Evolutionary conservation across 2,329 filamentous ascomycete species (phyloP), one percentile per base, ranked within the genome.

Genomic region (Xenoacremonium recifei): DNA sequence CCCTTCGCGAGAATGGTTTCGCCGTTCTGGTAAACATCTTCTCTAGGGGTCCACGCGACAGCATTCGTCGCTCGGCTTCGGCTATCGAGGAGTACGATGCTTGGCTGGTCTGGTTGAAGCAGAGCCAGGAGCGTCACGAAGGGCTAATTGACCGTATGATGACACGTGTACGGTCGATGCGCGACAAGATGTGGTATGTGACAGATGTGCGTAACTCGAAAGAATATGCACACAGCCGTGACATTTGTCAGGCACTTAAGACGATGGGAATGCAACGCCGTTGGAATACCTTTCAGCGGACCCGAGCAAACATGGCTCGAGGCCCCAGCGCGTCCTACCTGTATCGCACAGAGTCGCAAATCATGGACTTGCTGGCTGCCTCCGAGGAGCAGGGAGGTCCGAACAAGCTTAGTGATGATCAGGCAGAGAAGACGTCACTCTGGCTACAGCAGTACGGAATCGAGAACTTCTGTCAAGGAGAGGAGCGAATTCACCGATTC

Each of bases 121-220:
- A 89, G 53, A 89, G 85, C 18, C 84, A 92, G 56, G 86, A 89
- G 56, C 80, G 86, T 3, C 83, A 90, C 35, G 88, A 92, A 55
- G 77, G 76, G 3, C 77, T 82, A 11, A 84, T 91, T 25, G 85
- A 89, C 30, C 75, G 80, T 5, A 87, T 89, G 79, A 86, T 89
- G 75, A 75, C 76, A 44, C 80, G 81, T 5, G 75, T 93, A 27
- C 80, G 84, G 43, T 83, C 85, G 17, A 75, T 96, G 29, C 82
- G 93, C 31, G 88, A 96, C 63, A 97, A 97, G 73, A 96, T 97
- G 88, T 99, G 93, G 93, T 99, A 95, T 62, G 87, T 93, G 46
- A 92, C 88, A 2, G 90, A 96, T 63, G 91, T 97, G 20, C 85
- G 89, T 48, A 91, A 92, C 56, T 96, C 93, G 4, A 87, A 84